A percentile compares a stretch with the other conserved stretches of the same genome.
These are phyloP conservation scores for Psidium friedrichsthalianum DNA, from an alignment of 345 rosid genomes.

Conservation along the genomic window DNA sequence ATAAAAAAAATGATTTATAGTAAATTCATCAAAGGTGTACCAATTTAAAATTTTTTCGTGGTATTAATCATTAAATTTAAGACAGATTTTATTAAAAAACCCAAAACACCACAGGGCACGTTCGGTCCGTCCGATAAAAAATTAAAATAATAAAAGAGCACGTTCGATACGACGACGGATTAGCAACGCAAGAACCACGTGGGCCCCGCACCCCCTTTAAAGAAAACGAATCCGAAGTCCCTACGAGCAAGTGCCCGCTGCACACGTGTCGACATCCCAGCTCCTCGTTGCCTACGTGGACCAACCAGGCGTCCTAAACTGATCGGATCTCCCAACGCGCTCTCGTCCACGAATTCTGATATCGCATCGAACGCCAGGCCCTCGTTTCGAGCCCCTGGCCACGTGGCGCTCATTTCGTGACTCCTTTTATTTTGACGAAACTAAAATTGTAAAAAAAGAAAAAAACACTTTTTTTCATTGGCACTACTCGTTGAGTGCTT, in stretches of 20 bases:
- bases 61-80: too few species aligned
- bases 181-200: not conserved
- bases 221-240: not conserved
- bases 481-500: not conserved
- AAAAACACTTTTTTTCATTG: not conserved
- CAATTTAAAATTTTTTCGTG: too few species aligned
- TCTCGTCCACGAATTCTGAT: slow-evolving; percentile 90
- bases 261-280: slow-evolving; percentile 13
- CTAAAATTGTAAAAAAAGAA: slow-evolving; percentile 1
- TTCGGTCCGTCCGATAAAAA: too few species aligned
- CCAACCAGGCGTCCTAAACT: slow-evolving; percentile 46
- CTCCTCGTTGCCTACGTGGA: slow-evolving; percentile 31
- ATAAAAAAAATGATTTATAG: too few species aligned
- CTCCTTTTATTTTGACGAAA: slow-evolving; percentile 1
- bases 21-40: too few species aligned
- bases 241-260: not conserved
- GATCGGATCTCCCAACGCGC: slow-evolving; percentile 60
- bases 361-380: slow-evolving; percentile 12
- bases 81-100: too few species aligned
- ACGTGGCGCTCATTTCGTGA: slow-evolving; percentile 37
- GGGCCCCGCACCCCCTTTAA: not conserved
- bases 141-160: too few species aligned
- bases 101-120: too few species aligned
- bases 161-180: not conserved
- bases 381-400: slow-evolving; percentile 29